phyloP scores from a whole-genome alignment of 768 basidiomycete genomes.

The Leccinellum luteum region DNA sequence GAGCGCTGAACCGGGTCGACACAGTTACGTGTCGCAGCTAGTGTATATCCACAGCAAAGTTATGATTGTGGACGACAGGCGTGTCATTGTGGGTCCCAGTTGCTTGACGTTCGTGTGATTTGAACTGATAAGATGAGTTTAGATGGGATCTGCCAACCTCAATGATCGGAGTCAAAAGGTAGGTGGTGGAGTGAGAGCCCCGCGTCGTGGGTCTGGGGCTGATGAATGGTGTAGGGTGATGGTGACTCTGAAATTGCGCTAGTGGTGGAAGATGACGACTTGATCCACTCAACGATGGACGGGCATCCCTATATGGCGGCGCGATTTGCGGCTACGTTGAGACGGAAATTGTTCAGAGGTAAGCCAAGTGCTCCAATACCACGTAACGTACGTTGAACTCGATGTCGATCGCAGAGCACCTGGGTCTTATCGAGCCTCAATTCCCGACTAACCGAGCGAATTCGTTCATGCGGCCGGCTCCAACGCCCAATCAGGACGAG shows the following conservation, averaged over 20 bases:
- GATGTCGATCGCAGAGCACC: conserved; percentile 57
- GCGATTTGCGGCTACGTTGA: conserved; percentile 80
- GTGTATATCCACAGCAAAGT: conserved; percentile 85
- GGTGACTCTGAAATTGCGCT: conserved; percentile 95
- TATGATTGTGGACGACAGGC: conserved; percentile 92
- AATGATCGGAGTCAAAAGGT: conserved; percentile 86
- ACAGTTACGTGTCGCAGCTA: conserved; percentile 75
- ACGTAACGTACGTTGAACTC: background rate
- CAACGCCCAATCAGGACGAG: conserved; percentile 67
- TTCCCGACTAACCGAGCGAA: conserved; percentile 35
- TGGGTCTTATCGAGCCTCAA: conserved; percentile 84
- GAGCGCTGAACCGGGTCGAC: conserved; percentile 7
- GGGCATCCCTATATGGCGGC: conserved; percentile 68
- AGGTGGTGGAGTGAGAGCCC: background rate
- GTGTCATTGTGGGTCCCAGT: conserved; percentile 69
- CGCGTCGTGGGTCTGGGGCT: conserved; percentile 1
- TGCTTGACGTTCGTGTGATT: background rate
- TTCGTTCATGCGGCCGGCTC: conserved; percentile 79
- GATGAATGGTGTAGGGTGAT: conserved; percentile 57
- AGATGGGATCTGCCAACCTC: conserved; percentile 94
- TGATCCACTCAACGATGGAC: conserved; percentile 74
- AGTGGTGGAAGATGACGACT: conserved; percentile 85
- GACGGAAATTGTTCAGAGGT: conserved; percentile 84
- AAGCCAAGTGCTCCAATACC: conserved; percentile 8
- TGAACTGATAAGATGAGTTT: background rate